Evolutionary conservation across 2,329 filamentous ascomycete genomes (phyloP).

Genomic region (Apiospora arundinis): DNA sequence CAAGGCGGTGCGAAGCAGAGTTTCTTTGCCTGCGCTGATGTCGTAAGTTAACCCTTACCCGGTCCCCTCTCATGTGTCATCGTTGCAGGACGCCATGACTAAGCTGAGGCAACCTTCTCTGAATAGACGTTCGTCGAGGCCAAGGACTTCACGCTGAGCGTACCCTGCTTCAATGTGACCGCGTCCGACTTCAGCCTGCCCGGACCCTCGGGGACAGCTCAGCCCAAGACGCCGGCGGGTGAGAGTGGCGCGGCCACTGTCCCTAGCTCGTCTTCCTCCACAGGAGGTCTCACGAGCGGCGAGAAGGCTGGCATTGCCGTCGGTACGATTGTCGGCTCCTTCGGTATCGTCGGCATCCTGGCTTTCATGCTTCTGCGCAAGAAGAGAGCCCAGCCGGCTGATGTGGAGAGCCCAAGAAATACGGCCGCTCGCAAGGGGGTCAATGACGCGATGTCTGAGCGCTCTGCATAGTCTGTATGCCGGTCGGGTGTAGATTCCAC

Average conservation of each 20-base stretch:
- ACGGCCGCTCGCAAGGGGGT: neutral
- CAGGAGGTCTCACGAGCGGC: constrained; percentile 39
- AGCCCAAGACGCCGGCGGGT: constrained; percentile 27
- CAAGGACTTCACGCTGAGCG: constrained; percentile 35
- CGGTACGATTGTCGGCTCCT: constrained; percentile 41
- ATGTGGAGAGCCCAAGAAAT: neutral
- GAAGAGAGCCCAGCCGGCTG: neutral
- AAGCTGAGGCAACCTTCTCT: neutral
- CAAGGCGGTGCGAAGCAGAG: constrained; percentile 42
- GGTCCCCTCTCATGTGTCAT: neutral
- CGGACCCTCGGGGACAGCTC: constrained; percentile 31
- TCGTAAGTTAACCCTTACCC: constrained; percentile 38
- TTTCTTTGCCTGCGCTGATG: constrained; percentile 47
- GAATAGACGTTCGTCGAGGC: constrained; percentile 42
- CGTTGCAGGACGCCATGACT: neutral
- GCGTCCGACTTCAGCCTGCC: constrained; percentile 38
- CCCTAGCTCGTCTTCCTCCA: constrained; percentile 24
- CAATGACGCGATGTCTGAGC: neutral
- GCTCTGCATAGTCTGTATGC: neutral
- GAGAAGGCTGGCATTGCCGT: constrained; percentile 47
- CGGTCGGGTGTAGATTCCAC: neutral
- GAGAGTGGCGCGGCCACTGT: constrained; percentile 15
- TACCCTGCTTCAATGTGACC: constrained; percentile 49
- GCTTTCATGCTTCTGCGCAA: constrained; percentile 39
- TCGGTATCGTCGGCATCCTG: constrained; percentile 37